These are phyloP conservation scores for Candida andamanensis DNA, from an alignment of 805 yeast species.

Conservation along the genomic window DNA sequence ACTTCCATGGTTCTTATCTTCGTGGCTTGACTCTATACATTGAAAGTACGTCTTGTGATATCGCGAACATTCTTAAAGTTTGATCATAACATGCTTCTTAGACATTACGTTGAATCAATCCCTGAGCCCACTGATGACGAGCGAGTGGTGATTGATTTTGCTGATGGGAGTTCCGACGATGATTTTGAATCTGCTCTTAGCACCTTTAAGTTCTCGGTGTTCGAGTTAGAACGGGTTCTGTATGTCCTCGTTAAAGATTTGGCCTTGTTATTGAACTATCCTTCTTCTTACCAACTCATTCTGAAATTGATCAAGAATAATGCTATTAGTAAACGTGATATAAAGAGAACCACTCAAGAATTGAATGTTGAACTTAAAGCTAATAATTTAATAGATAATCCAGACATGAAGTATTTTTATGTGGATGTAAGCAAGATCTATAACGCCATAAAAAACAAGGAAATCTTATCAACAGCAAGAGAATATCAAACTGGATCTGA, in stretches of 20 bases:
- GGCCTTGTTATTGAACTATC: conserved; percentile 32
- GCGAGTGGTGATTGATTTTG: conserved; percentile 5
- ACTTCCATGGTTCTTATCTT: too few species aligned
- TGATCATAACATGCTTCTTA: too few species aligned
- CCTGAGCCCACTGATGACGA: conserved; percentile 1
- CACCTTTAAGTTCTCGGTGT: conserved; percentile 13
- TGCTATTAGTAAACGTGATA: conserved; percentile 13
- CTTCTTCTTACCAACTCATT: conserved; percentile 39
- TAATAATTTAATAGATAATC: conserved; percentile 18
- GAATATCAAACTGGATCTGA: neutral
- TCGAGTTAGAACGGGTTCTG: conserved; percentile 9
- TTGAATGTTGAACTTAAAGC: conserved; percentile 21
- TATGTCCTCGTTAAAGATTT: conserved; percentile 28
- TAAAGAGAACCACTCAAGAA: conserved; percentile 13
- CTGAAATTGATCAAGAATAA: conserved; percentile 18
- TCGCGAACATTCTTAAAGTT: too few species aligned
- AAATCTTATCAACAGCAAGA: conserved; percentile 10
- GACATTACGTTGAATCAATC: too few species aligned
- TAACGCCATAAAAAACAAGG: conserved; percentile 18
- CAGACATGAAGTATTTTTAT: conserved; percentile 17
- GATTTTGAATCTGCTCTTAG: neutral
- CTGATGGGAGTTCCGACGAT: neutral
- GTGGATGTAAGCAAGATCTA: conserved; percentile 18
- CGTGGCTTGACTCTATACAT: neutral
- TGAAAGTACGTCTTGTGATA: neutral